Evolutionary conservation across 306 rosid species (phyloP).

Genomic region (Sechiopsis laciniata): DNA sequence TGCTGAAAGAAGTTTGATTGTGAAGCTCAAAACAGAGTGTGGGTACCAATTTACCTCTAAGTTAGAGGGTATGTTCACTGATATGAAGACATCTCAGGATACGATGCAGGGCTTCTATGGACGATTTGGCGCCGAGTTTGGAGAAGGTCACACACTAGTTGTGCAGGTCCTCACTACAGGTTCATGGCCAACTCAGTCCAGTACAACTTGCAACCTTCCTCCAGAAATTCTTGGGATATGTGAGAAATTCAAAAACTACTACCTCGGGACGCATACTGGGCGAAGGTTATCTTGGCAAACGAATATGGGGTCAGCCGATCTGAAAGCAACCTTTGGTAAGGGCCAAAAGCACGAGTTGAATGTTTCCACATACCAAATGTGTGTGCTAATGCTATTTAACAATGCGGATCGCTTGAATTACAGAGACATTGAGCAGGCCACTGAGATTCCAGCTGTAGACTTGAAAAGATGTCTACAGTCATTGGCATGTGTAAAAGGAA

Average conservation of each 20-base stretch:
- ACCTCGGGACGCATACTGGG: constrained; percentile 72
- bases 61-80: constrained; percentile 79
- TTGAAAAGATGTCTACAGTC: constrained; percentile 84
- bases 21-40: constrained; percentile 84
- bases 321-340: constrained; percentile 71
- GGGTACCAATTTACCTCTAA: constrained; percentile 74
- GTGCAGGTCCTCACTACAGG: constrained; percentile 80
- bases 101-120: constrained; percentile 68
- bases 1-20: constrained; percentile 77
- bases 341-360: constrained; percentile 77
- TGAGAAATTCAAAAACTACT: constrained; percentile 64
- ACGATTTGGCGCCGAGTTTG: constrained; percentile 43
- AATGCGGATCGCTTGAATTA: constrained; percentile 58
- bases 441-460: constrained; percentile 62
- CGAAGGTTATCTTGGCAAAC: constrained; percentile 84
- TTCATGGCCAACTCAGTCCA: constrained; percentile 80
- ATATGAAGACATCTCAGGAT: constrained; percentile 75
- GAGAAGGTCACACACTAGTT: constrained; percentile 61
- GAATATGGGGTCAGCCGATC: constrained; percentile 77
- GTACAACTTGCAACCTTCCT: constrained; percentile 67
- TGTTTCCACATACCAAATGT: constrained; percentile 85
- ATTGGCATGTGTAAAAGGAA: constrained; percentile 76
- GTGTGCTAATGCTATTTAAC: constrained; percentile 76
- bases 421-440: constrained; percentile 76
- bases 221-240: constrained; percentile 61